These are phyloP conservation scores for Mycena latifolia DNA, from an alignment of 768 basidiomycete genomes.

Conservation along the genomic window DNA sequence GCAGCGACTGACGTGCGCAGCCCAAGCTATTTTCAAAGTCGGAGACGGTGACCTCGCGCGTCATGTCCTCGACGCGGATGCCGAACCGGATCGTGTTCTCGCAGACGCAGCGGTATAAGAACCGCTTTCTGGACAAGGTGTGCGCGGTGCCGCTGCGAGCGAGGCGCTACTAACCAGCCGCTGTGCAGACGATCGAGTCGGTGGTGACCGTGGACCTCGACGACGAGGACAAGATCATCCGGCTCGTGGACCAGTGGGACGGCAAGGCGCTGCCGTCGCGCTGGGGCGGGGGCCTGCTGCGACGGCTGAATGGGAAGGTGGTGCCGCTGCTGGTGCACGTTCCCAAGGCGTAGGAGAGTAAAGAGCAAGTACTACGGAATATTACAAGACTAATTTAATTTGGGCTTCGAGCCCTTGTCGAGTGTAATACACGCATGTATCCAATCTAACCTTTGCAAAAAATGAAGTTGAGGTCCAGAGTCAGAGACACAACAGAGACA, in stretches of 20 bases:
- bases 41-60: conserved; percentile 60
- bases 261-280: conserved; percentile 62
- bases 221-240: conserved; percentile 70
- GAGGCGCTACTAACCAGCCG: neutral
- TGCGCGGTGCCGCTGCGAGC: conserved; percentile 43
- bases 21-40: conserved; percentile 67
- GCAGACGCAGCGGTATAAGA: conserved; percentile 72
- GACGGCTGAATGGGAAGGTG: conserved; percentile 63
- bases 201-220: conserved; percentile 75
- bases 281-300: conserved; percentile 51
- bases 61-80: conserved; percentile 68
- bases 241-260: conserved; percentile 70
- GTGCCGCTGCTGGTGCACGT: conserved; percentile 65
- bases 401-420: too few species aligned
- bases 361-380: too few species aligned
- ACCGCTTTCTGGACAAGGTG: conserved; percentile 65
- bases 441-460: too few species aligned
- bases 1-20: conserved; percentile 46
- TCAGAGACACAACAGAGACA: too few species aligned
- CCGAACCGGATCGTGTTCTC: conserved; percentile 73
- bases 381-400: too few species aligned
- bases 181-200: conserved; percentile 65
- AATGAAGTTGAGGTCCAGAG: too few species aligned
- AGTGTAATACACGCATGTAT: too few species aligned
- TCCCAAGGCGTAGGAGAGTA: conserved; percentile 55